Evolutionary conservation across 2,329 filamentous ascomycete genomes (phyloP).

Genomic region (Apiospora arundinis): DNA sequence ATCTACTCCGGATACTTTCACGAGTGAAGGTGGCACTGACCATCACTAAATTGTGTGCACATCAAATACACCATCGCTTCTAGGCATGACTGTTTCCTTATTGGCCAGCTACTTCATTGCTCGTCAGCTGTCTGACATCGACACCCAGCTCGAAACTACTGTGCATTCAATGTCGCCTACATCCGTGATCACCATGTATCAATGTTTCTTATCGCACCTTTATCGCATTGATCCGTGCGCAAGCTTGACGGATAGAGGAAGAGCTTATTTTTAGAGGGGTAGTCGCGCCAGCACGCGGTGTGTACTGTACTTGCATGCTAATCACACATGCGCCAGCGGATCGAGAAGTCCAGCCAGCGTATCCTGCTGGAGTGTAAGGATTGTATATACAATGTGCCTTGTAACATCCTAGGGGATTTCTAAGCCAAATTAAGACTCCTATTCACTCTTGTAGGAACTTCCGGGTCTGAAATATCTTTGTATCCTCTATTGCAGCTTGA

Average conservation of each 20-base stretch:
- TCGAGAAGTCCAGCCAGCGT: neutral
- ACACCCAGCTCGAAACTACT: too few species aligned
- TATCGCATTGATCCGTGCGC: constrained; percentile 11
- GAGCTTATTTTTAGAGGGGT: constrained; percentile 12
- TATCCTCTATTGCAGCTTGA: neutral
- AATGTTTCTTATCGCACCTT: neutral
- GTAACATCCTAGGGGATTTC: too few species aligned
- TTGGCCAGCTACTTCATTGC: neutral
- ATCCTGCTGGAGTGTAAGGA: neutral
- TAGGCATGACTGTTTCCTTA: neutral
- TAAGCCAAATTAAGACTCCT: neutral
- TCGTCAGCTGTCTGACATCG: neutral
- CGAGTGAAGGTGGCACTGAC: neutral
- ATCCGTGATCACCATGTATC: neutral
- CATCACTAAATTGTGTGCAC: neutral
- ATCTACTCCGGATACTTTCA: neutral
- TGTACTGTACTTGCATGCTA: neutral
- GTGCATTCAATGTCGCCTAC: neutral
- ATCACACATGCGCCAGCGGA: neutral
- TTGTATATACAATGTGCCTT: neutral
- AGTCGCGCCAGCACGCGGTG: neutral
- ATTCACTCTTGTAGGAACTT: neutral
- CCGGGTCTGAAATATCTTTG: neutral
- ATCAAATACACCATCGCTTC: too few species aligned
- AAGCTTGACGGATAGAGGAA: constrained; percentile 4